These are phyloP conservation scores for Pelargonium australe DNA, from an alignment of 441 rosid species.

Conservation along the genomic window DNA sequence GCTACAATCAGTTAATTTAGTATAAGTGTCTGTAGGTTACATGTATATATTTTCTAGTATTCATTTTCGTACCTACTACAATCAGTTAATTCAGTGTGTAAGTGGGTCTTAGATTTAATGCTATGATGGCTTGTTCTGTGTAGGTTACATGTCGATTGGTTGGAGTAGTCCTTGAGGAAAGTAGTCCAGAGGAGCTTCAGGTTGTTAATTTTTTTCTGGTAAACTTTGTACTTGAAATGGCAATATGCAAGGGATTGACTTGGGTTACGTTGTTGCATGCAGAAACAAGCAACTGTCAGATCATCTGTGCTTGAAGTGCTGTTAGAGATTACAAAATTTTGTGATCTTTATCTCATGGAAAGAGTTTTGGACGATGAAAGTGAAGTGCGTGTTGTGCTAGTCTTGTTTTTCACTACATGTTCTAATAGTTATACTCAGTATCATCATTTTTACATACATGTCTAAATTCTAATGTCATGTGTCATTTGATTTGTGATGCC, in stretches of 20 bases:
- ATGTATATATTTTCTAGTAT: background rate
- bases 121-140: slow-evolving; percentile 22
- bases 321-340: slow-evolving; percentile 75
- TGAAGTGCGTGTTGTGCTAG: slow-evolving; percentile 47
- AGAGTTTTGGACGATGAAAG: slow-evolving; percentile 89
- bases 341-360: slow-evolving; percentile 98
- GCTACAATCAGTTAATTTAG: too few relatives aligned
- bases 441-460: too few relatives aligned
- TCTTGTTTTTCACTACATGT: background rate
- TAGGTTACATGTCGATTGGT: slow-evolving; percentile 90
- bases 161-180: slow-evolving; percentile 90
- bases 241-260: slow-evolving; percentile 18
- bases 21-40: too few relatives aligned
- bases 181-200: slow-evolving; percentile 84
- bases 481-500: too few relatives aligned
- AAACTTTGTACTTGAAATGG: slow-evolving; percentile 17
- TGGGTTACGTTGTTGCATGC: slow-evolving; percentile 29
- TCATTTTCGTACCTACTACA: background rate
- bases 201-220: slow-evolving; percentile 25
- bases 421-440: background rate
- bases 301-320: slow-evolving; percentile 85
- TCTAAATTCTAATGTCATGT: too few relatives aligned
- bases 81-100: background rate
- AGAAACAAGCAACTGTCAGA: slow-evolving; percentile 87
- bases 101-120: slow-evolving; percentile 10